Conservation (phyloP, 2,329 filamentous ascomycete species). For the Cladosporium oxysporum region DNA sequence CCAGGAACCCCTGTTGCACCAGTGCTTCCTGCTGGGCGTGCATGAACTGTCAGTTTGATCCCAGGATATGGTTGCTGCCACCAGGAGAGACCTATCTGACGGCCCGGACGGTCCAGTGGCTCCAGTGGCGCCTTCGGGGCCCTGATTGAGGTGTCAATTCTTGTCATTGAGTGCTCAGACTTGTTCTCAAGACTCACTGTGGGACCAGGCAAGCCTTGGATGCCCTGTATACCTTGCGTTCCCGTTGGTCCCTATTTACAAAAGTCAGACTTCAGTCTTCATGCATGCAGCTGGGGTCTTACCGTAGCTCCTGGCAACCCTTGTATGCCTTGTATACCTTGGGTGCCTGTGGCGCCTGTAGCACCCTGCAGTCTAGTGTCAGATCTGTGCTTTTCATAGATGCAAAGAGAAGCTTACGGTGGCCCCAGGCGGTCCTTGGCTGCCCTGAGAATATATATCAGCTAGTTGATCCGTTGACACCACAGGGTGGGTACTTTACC, state of each 20-base stretch:
- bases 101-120: neutral
- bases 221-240: neutral
- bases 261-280: neutral
- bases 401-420: neutral
- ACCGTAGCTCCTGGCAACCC: neutral
- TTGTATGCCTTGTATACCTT: neutral
- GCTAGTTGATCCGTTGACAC: neutral
- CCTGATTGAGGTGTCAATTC: neutral
- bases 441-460: slow-evolving; percentile 4
- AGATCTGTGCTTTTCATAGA: neutral
- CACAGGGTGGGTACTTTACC: neutral
- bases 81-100: neutral
- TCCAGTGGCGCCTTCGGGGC: neutral
- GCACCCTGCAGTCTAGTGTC: neutral
- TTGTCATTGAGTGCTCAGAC: neutral
- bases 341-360: neutral
- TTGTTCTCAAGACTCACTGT: neutral
- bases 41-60: neutral
- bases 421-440: slow-evolving; percentile 7
- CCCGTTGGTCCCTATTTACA: neutral
- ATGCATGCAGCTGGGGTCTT: neutral
- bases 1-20: neutral
- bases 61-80: neutral
- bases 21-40: neutral
- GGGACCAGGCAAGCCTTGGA: neutral